These are phyloP conservation scores for Marchantia polymorpha DNA, from an alignment of 225 moss, liverwort and hornwort species.

Conservation along the genomic window DNA sequence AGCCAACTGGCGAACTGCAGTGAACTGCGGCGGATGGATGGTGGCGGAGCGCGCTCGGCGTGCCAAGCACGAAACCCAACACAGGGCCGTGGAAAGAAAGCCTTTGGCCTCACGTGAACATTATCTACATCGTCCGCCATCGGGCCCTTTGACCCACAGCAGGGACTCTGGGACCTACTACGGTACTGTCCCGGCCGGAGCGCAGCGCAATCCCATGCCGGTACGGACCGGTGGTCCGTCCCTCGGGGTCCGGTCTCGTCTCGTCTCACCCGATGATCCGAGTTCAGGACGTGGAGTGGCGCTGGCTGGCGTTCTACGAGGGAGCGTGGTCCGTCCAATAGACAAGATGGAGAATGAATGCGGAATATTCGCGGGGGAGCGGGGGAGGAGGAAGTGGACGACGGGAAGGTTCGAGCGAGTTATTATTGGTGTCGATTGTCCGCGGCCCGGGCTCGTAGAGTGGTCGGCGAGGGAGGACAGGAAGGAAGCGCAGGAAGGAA, in stretches of 20 bases:
- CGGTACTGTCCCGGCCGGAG: too few species aligned
- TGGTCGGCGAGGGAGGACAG: background rate
- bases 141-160: background rate
- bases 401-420: background rate
- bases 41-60: background rate
- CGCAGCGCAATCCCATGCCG: too few species aligned
- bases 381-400: background rate
- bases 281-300: background rate
- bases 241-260: too few species aligned
- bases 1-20: too few species aligned
- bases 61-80: background rate
- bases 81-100: background rate
- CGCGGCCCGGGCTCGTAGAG: too few species aligned
- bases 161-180: background rate
- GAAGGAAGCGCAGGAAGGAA: background rate
- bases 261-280: too few species aligned
- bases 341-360: constrained; percentile 14
- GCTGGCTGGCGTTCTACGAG: background rate
- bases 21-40: background rate
- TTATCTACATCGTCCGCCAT: background rate
- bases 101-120: background rate
- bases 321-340: constrained; percentile 1
- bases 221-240: too few species aligned
- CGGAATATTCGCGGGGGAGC: background rate
- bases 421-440: background rate